Evolutionary conservation across 495 filamentous ascomycete genomes (phyloP).

Genomic region (Talaromyces proteolyticus): DNA sequence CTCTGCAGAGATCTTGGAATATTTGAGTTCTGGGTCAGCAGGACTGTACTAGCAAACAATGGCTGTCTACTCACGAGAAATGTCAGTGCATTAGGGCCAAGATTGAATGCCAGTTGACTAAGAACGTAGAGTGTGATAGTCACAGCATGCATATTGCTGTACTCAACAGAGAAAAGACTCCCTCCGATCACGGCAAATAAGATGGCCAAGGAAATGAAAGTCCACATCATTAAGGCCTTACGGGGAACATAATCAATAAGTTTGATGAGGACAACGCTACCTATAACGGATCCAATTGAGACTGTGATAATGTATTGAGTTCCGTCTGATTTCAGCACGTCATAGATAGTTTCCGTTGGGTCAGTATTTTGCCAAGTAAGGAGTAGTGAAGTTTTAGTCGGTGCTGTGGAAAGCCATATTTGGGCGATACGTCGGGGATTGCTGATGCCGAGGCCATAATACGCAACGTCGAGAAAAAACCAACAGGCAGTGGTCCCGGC

Average conservation of each 20-base stretch:
- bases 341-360: constrained; percentile 7
- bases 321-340: constrained; percentile 13
- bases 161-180: constrained; percentile 6
- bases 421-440: constrained; percentile 18
- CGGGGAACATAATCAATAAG: constrained; percentile 1
- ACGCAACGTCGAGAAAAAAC: constrained; percentile 49
- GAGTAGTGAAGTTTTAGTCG: background rate
- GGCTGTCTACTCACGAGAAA: constrained; percentile 16
- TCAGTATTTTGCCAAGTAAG: background rate
- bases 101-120: constrained; percentile 21
- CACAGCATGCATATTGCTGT: constrained; percentile 5
- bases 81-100: constrained; percentile 26
- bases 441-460: constrained; percentile 49
- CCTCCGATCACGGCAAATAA: constrained; percentile 12
- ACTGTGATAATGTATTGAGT: constrained; percentile 22
- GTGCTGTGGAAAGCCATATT: constrained; percentile 15
- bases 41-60: too few relatives aligned
- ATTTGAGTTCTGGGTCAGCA: background rate
- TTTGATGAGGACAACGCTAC: constrained; percentile 16
- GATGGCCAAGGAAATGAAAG: constrained; percentile 10
- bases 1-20: constrained; percentile 29
- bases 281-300: constrained; percentile 16
- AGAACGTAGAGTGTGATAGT: constrained; percentile 17
- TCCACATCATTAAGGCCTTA: background rate
- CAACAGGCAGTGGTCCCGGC: constrained; percentile 41